These are phyloP conservation scores for Myotisia sp. DNA, from an alignment of 2,329 filamentous ascomycete genomes.

Conservation along the genomic window DNA sequence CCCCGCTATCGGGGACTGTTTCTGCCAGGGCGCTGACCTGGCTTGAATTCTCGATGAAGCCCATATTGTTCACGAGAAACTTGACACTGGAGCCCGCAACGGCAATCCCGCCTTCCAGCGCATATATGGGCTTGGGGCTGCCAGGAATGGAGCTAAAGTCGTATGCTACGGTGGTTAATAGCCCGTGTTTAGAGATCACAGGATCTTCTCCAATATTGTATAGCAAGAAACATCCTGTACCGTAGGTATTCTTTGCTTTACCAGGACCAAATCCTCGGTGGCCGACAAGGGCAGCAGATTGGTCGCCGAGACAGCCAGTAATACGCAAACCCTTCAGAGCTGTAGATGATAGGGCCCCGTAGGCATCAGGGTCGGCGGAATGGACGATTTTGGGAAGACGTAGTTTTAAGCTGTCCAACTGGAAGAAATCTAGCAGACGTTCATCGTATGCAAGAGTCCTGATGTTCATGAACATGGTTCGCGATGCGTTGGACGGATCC, in stretches of 20 bases:
- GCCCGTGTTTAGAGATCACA: constrained; percentile 68
- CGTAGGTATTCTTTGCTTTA: constrained; percentile 81
- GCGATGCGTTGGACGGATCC: constrained; percentile 76
- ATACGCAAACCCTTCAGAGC: constrained; percentile 40
- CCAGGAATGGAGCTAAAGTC: constrained; percentile 49
- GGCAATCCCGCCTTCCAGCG: constrained; percentile 70
- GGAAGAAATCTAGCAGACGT: constrained; percentile 63
- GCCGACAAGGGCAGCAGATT: constrained; percentile 76
- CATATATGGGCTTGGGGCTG: constrained; percentile 47
- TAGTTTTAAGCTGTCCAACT: constrained; percentile 53
- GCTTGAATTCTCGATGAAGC: constrained; percentile 45
- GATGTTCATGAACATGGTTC: constrained; percentile 93
- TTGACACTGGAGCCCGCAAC: constrained; percentile 74
- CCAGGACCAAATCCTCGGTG: constrained; percentile 73
- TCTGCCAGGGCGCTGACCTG: constrained; percentile 52
- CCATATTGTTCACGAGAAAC: constrained; percentile 54
- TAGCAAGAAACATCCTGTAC: constrained; percentile 76
- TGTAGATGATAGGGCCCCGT: constrained; percentile 10
- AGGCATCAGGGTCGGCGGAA: constrained; percentile 50
- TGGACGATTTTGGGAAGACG: constrained; percentile 69
- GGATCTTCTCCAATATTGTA: constrained; percentile 79
- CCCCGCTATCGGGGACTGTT: constrained; percentile 61
- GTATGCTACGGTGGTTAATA: constrained; percentile 74
- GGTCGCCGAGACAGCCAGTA: constrained; percentile 70
- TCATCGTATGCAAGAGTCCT: constrained; percentile 68